These are phyloP conservation scores for Erysimum pusillum DNA, from an alignment of 441 rosid genomes.

Conservation along the genomic window DNA sequence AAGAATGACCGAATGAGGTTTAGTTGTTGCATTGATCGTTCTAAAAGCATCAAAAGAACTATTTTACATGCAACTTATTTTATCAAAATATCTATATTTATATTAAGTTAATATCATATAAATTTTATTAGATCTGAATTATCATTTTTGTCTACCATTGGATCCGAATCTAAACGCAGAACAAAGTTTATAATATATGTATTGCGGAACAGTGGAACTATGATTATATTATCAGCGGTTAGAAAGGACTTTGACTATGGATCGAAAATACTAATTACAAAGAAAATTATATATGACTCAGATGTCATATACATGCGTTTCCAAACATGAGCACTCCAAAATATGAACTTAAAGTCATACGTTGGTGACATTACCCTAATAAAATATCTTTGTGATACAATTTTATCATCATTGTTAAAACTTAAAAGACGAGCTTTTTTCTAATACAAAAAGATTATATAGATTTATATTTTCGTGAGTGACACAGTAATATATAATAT, in stretches of 20 bases:
- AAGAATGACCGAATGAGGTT: not conserved
- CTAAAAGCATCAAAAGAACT: conserved; percentile 1
- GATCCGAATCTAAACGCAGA: not conserved
- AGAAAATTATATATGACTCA: not conserved
- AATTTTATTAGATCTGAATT: not conserved
- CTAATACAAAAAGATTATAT: not conserved
- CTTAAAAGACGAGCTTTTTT: too few species aligned
- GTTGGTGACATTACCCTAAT: not conserved
- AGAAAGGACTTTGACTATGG: conserved; percentile 3
- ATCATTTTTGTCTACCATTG: not conserved
- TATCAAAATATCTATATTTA: not conserved
- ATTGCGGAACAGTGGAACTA: not conserved
- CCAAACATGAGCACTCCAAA: not conserved
- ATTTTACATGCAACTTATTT: not conserved
- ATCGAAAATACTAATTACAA: not conserved
- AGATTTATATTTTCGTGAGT: not conserved
- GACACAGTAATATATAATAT: not conserved
- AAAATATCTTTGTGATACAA: not conserved
- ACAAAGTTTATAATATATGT: not conserved
- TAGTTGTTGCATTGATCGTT: not conserved
- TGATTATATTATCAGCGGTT: not conserved
- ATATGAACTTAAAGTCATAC: conserved; percentile 22
- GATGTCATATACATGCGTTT: conserved; percentile 14
- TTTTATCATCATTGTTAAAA: not conserved
- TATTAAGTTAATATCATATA: not conserved